Percentiles rank a stretch among this genome's conserved stretches.
Conservation (phyloP, 2,329 filamentous ascomycete species). For the Xylariales sp. region DNA sequence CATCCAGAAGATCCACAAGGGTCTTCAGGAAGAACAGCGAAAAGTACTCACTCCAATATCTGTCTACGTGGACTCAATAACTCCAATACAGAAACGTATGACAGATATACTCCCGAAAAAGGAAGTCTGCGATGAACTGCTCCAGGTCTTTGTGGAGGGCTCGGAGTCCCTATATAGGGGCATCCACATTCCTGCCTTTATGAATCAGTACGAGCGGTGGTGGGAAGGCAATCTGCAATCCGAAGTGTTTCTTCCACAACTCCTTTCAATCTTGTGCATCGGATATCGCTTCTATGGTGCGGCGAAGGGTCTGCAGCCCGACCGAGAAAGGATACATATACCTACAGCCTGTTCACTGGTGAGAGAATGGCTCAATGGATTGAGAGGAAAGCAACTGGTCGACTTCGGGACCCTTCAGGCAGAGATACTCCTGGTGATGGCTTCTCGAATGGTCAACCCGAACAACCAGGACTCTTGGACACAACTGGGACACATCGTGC, state of each 20-base stretch:
- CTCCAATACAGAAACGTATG: conserved; percentile 54
- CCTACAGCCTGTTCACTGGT: conserved; percentile 53
- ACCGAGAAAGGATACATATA: conserved; percentile 53
- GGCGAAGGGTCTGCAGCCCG: conserved; percentile 44
- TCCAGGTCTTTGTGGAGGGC: conserved; percentile 44
- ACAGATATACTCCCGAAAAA: conserved; percentile 49
- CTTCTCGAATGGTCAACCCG: conserved; percentile 44
- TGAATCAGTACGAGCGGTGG: conserved; percentile 44
- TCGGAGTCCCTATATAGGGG: conserved; percentile 51
- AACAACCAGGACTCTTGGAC: conserved; percentile 49
- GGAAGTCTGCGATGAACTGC: conserved; percentile 45
- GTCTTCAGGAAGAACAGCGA: conserved; percentile 42
- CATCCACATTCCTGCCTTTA: conserved; percentile 48
- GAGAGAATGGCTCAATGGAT: conserved; percentile 46
- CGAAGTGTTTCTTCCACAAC: conserved; percentile 49
- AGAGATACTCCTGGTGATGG: conserved; percentile 48
- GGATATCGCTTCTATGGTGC: conserved; percentile 49
- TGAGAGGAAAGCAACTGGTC: conserved; percentile 47
- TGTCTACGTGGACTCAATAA: conserved; percentile 55
- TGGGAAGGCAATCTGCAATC: conserved; percentile 44
- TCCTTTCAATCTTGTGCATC: conserved; percentile 48
- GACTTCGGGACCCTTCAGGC: conserved; percentile 51
- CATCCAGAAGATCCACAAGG: conserved; percentile 43
- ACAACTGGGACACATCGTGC: conserved; percentile 49
- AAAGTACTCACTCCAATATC: conserved; percentile 46